phyloP scores from a whole-genome alignment of 768 basidiomycete species.

The Phanerodontia chrysosporium region DNA sequence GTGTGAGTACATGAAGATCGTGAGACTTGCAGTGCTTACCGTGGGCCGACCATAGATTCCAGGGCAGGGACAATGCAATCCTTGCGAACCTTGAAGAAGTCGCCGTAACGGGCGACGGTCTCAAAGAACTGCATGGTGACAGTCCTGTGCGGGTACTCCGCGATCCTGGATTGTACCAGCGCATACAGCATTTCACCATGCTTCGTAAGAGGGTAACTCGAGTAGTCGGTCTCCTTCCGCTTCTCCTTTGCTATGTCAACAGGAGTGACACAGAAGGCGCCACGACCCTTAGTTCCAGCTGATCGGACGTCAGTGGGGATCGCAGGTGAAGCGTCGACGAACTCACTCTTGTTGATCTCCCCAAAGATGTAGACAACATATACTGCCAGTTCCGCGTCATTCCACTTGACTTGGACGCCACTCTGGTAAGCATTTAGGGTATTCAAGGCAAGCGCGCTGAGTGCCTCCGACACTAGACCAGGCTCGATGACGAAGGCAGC shows the following conservation, averaged over 20 bases:
- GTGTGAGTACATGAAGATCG: not conserved
- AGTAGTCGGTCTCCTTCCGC: constrained; percentile 65
- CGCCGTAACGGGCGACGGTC: constrained; percentile 84
- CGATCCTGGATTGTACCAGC: constrained; percentile 79
- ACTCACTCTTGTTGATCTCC: constrained; percentile 84
- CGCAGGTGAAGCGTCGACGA: not conserved
- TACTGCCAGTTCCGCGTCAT: constrained; percentile 90
- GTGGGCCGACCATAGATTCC: constrained; percentile 79
- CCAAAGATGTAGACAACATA: constrained; percentile 93
- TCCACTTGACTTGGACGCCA: constrained; percentile 73
- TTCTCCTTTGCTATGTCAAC: constrained; percentile 58
- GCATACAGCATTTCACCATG: constrained; percentile 89
- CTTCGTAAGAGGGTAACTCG: constrained; percentile 77
- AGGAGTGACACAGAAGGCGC: constrained; percentile 81
- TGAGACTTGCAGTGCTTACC: constrained; percentile 46
- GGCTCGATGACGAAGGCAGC: constrained; percentile 83
- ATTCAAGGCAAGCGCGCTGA: constrained; percentile 66
- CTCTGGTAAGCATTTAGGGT: constrained; percentile 70
- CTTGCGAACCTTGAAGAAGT: constrained; percentile 94
- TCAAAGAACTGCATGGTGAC: constrained; percentile 93
- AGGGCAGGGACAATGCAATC: constrained; percentile 84
- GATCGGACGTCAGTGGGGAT: constrained; percentile 1
- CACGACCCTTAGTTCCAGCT: constrained; percentile 78
- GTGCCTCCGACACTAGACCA: constrained; percentile 74
- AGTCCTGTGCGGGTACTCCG: constrained; percentile 75